Base-by-base conservation (phyloP, 257 asterid species). In the Echites panduratus region DNA sequence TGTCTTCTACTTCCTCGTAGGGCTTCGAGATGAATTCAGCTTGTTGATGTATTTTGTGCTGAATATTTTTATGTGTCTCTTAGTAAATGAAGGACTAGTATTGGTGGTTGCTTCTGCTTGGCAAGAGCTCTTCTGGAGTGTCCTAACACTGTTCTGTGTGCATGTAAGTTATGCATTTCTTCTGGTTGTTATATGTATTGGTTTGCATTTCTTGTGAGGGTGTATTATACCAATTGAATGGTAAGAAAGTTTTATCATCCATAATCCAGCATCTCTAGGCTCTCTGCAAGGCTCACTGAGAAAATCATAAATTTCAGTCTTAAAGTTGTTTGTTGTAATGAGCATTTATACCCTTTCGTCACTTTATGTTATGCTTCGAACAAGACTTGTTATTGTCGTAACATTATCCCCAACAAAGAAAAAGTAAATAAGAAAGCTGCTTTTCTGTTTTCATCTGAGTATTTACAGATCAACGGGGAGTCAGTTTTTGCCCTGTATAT, bases 61-160 rank as follows among this genome's bases (percentile, higher is more conserved):
- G 70, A 92, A 92, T 77, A 87, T 90, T 90, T 90, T 92, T 75
- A 69, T 63, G 84, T 95, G 98, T 86, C 99, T 95, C 59, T 76
- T 95, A 9, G 92, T 92, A 62, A 95, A 89, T 47, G 99, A 95
- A 83, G 99, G 97, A 44, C 78, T 95, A 16, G 96, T 95, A 50
- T 86, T 89, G 54, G 83, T 93, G 64, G 80, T 84, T 69, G 80
- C 90, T 81, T 82, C 91, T 77, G 70, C 90, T 70, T 87, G 96
- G 85, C 86, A 77, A 80, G 89, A 87, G 64, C 79, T 84, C 70
- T 95, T 92, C 83, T 86, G 89, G 88, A 95, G 96, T 83, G 82
- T 84, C 79, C 61, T 95, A 70, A 71, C 80, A 17, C 85, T 95
- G 81, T 83, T 90, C 38, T 87, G 79, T n/a, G 56, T 83, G 58